Conservation (phyloP, 805 yeast species). For the Kodamaea sagamina region DNA sequence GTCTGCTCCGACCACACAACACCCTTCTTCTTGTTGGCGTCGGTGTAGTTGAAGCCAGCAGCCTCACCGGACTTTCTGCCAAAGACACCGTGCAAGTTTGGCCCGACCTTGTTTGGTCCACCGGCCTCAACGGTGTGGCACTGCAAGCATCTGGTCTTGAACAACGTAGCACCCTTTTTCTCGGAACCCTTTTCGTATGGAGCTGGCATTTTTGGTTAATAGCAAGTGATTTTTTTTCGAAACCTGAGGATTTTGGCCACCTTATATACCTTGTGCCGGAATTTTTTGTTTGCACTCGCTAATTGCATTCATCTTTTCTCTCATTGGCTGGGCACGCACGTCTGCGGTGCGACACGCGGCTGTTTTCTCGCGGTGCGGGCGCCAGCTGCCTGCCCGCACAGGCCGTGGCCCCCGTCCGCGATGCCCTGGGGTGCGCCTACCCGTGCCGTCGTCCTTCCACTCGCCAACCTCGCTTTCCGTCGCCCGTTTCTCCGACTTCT, state of each 20-base stretch:
- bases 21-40: constrained; percentile 96
- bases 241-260: constrained; percentile 1
- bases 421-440: too few relatives aligned
- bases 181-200: constrained; percentile 44
- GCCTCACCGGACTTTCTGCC: constrained; percentile 93
- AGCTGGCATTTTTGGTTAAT: constrained; percentile 42
- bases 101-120: constrained; percentile 99
- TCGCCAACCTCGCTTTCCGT: too few relatives aligned
- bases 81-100: constrained; percentile 92
- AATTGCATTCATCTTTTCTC: constrained; percentile 16
- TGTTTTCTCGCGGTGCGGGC: too few relatives aligned
- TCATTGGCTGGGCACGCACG: constrained; percentile 13
- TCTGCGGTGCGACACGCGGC: too few relatives aligned
- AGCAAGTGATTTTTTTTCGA: not conserved
- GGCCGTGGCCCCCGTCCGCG: too few relatives aligned
- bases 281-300: constrained; percentile 1
- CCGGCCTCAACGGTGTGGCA: constrained; percentile 97
- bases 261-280: not conserved
- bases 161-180: constrained; percentile 92
- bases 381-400: too few relatives aligned
- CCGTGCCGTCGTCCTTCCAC: too few relatives aligned
- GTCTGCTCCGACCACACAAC: constrained; percentile 85
- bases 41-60: constrained; percentile 93
- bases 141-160: constrained; percentile 98
- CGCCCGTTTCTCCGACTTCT: not conserved